These are phyloP conservation scores for Hymenoscyphus repandus DNA, from an alignment of 2,329 filamentous ascomycete species.

Conservation along the genomic window DNA sequence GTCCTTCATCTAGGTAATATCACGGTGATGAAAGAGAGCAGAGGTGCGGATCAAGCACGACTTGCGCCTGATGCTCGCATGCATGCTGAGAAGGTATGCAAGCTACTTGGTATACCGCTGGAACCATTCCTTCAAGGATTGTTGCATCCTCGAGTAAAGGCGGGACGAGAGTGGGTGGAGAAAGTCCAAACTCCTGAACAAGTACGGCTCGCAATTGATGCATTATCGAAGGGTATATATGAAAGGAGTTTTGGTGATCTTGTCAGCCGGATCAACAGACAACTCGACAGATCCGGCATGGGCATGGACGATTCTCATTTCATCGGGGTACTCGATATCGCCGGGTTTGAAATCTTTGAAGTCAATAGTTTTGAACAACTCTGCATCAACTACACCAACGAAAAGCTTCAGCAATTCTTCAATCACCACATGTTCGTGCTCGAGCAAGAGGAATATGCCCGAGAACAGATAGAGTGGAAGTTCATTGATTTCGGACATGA, in stretches of 20 bases:
- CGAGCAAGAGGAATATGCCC: constrained; percentile 95
- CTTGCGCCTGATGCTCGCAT: constrained; percentile 69
- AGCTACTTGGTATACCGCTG: constrained; percentile 74
- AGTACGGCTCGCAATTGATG: constrained; percentile 83
- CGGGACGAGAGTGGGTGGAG: constrained; percentile 95
- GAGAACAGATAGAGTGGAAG: constrained; percentile 98
- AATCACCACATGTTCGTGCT: constrained; percentile 99
- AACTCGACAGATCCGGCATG: constrained; percentile 80
- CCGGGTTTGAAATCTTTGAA: constrained; percentile 98
- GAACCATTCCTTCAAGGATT: constrained; percentile 86
- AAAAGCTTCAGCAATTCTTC: constrained; percentile 98
- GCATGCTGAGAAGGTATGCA: constrained; percentile 73
- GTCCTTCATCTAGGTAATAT: constrained; percentile 94
- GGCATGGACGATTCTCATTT: constrained; percentile 87
- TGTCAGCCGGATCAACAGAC: constrained; percentile 84
- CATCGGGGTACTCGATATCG: constrained; percentile 97
- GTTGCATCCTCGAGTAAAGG: constrained; percentile 89
- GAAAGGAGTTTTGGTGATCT: constrained; percentile 93
- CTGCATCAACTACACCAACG: constrained; percentile 99
- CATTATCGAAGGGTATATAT: constrained; percentile 94
- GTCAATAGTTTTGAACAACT: constrained; percentile 98
- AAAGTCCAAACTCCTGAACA: constrained; percentile 98
- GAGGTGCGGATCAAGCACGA: constrained; percentile 84
- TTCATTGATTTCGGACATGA: constrained; percentile 99
- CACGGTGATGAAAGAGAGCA: constrained; percentile 80